Percentiles rank a stretch among this genome's conserved stretches.
phyloP scores from a whole-genome alignment of 305 asterid genomes.

The Solanum aculeatissimum region DNA sequence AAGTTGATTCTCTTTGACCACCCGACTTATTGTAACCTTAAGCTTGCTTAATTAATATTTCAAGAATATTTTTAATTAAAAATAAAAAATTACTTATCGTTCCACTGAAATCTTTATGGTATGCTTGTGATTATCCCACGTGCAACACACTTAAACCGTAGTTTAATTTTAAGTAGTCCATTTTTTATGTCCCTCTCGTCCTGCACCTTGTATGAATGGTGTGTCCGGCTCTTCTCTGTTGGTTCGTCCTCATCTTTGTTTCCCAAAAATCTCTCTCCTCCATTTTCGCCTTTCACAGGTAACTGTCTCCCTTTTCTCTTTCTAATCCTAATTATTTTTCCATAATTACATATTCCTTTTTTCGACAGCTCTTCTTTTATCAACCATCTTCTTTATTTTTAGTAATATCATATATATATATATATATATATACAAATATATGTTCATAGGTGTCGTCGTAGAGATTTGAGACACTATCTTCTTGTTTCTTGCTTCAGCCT shows the following conservation, averaged over 20 bases:
- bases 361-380: not conserved
- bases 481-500: not conserved
- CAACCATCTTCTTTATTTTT: not conserved
- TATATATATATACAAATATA: not conserved
- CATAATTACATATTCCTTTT: not conserved
- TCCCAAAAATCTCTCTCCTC: slow-evolving; percentile 8
- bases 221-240: not conserved
- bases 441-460: not conserved
- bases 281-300: not conserved
- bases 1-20: too few species aligned
- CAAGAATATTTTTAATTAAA: too few species aligned
- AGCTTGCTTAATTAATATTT: too few species aligned
- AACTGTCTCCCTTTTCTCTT: not conserved
- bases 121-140: not conserved
- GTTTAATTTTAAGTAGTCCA: not conserved
- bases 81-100: too few species aligned
- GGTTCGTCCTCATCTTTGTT: not conserved
- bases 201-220: not conserved
- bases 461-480: not conserved
- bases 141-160: not conserved
- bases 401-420: not conserved
- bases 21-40: too few species aligned
- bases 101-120: not conserved
- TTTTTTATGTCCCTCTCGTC: not conserved
- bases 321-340: not conserved